These are phyloP conservation scores for Chlorella variabilis DNA, from an alignment of 163 green algal species.

Conservation along the genomic window DNA sequence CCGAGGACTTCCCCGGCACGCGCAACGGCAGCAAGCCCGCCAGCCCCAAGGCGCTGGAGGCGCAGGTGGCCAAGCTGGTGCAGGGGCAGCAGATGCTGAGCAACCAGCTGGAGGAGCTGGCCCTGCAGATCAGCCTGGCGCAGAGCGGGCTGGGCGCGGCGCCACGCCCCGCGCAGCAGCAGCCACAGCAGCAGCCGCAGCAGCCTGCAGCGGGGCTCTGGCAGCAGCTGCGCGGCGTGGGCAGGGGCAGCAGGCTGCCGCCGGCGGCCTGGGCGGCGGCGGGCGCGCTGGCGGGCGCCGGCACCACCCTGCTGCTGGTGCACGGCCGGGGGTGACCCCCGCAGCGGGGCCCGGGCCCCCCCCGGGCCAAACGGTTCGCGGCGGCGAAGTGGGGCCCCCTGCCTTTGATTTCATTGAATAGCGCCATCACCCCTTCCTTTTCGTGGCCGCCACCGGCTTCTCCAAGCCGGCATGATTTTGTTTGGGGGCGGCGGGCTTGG, in stretches of 20 bases:
- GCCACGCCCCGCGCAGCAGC: slow-evolving; percentile 7
- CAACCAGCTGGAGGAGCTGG: slow-evolving; percentile 52
- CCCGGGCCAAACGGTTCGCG: no score
- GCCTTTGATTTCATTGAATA: no score
- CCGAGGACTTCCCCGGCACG: slow-evolving; percentile 5
- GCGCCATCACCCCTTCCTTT: no score
- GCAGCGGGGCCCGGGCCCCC: no score
- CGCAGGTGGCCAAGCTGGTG: slow-evolving; percentile 46
- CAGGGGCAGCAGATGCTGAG: slow-evolving; percentile 44
- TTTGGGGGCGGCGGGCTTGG: no score
- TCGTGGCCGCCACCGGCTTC: no score
- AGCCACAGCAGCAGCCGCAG: not conserved
- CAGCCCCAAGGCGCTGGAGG: slow-evolving; percentile 21
- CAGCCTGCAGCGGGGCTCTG: no score
- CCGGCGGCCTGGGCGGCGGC: not conserved
- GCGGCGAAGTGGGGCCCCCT: no score
- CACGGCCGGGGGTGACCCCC: no score
- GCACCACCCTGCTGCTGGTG: no score
- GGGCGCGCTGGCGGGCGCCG: not conserved
- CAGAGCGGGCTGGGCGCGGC: slow-evolving; percentile 24
- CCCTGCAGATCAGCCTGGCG: slow-evolving; percentile 40
- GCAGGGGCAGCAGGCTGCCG: not conserved
- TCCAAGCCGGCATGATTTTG: no score
- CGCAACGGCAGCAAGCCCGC: slow-evolving; percentile 26
- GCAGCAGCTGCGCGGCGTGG: not conserved